Evolutionary conservation across 2,329 filamentous ascomycete species (phyloP), one percentile per base, ranked within the genome.

Genomic region (Cercospora beticola): DNA sequence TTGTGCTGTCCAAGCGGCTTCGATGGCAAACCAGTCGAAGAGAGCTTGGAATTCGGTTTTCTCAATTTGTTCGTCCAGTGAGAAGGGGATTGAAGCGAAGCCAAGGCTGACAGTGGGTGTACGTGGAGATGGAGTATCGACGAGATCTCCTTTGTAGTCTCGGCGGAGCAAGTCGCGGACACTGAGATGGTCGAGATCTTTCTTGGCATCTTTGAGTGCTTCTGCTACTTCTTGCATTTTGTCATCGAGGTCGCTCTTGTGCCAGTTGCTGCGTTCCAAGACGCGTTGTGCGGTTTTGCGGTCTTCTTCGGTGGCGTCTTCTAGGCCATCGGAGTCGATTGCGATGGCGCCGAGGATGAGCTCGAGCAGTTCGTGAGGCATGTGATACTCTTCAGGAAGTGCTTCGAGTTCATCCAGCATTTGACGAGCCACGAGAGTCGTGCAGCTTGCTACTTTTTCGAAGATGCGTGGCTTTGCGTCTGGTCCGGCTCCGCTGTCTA

Each of bases 281-380:
- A 83, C 71, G 18, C 82, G 77, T 68, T 79, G 65, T 3, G 82
- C 77, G 7, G 76, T 80, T 56, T 78, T 73, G 52, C 78, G 74
- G 69, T 84, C 82, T 36, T 77, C 78, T 0, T 80, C 75, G 3
- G 80, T 83, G 4, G 78, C 70, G 8, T 80, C 62, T 76, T 77
- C 62, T 2, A 84, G 76, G 21, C 82, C 82, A 23, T 78, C 75
- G 0, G 82, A 82, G 71, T 84, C 82, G 67, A 84, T 83, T 21
- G 82, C 80, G 46, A 84, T 83, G 52, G 82, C 82, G 60, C 79
- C 79, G 57, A 84, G 76, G 62, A 84, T 81, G 3, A 84, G 77
- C 71, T 83, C 82, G n/a, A 84, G 80, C 18, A 84, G 77, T 71
- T 84, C 82, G 67, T 84, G 82, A 5, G 82, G 81, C 77, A 84